phyloP scores from a whole-genome alignment of 1,284 basidiomycete genomes.

The Ganoderma lingzhi region DNA sequence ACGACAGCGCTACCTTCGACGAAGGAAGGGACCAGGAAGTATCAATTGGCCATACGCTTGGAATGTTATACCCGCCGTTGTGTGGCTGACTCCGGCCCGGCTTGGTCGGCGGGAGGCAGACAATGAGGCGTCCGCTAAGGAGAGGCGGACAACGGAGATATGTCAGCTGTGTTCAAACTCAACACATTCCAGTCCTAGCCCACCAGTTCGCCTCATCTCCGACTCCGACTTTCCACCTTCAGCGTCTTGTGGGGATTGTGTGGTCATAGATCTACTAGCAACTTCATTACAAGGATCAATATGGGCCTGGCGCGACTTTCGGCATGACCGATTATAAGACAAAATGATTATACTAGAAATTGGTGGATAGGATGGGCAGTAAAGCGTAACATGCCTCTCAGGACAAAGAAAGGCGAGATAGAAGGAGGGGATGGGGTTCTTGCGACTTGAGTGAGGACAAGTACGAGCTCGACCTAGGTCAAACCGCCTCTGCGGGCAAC shows the following conservation, averaged over 20 bases:
- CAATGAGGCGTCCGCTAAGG: not conserved
- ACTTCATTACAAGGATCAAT: not conserved
- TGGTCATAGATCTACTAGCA: not conserved
- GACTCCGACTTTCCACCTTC: not conserved
- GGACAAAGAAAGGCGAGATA: not conserved
- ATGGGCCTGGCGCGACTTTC: not conserved
- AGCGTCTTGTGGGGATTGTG: no score
- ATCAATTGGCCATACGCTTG: not conserved
- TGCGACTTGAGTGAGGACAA: no score
- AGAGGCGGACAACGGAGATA: not conserved
- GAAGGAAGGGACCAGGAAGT: not conserved
- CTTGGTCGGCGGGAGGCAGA: not conserved
- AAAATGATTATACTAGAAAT: not conserved
- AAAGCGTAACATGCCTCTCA: not conserved
- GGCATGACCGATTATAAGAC: not conserved
- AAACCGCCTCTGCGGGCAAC: not conserved
- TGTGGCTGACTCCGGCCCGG: not conserved
- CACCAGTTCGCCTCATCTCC: not conserved
- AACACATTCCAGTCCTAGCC: not conserved
- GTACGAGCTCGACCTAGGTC: not conserved
- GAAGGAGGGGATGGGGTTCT: no score
- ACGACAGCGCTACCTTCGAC: not conserved
- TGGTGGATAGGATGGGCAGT: not conserved
- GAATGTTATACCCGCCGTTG: not conserved
- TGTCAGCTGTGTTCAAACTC: not conserved